phyloP scores from a whole-genome alignment of 2,329 filamentous ascomycete species.

The Aspergillus sp. region DNA sequence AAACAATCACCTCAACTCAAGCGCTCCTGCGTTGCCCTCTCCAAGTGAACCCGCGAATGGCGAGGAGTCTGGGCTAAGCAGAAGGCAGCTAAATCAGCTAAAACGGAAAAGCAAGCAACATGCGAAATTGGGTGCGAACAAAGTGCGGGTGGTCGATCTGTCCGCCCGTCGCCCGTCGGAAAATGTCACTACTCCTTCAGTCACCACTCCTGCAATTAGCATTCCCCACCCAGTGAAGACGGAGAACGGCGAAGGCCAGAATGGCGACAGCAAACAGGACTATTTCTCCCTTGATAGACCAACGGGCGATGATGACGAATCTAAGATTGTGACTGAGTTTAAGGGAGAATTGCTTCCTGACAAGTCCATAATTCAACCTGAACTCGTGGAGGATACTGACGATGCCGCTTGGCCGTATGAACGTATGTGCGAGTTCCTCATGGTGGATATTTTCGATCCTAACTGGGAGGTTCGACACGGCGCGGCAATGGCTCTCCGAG shows the following conservation, averaged over 20 bases:
- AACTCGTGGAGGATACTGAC: conserved; percentile 71
- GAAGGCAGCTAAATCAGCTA: conserved; percentile 88
- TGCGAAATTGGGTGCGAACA: conserved; percentile 83
- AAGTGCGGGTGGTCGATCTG: conserved; percentile 85
- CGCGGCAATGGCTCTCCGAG: conserved; percentile 89
- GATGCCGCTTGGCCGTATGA: conserved; percentile 83
- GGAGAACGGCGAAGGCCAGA: conserved; percentile 59
- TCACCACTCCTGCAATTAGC: conserved; percentile 46
- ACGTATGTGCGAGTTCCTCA: conserved; percentile 88
- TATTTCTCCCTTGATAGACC: conserved; percentile 87
- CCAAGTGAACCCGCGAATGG: conserved; percentile 51
- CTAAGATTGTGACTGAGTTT: conserved; percentile 91
- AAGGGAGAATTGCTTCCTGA: conserved; percentile 80
- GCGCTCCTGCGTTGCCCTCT: conserved; percentile 45
- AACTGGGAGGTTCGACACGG: conserved; percentile 96
- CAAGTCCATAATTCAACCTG: conserved; percentile 80
- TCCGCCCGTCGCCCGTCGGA: conserved; percentile 67
- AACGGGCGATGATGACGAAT: conserved; percentile 75
- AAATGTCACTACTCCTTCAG: conserved; percentile 60
- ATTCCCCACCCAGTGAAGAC: conserved; percentile 59
- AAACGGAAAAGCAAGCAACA: conserved; percentile 93
- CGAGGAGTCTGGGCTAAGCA: conserved; percentile 76
- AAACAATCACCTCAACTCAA: conserved; percentile 46
- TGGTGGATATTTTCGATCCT: conserved; percentile 87
- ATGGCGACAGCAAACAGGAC: conserved; percentile 67